These are phyloP conservation scores for Mortierella sp. DNA, from an alignment of 371 early-diverging fungal genomes.

Conservation along the genomic window DNA sequence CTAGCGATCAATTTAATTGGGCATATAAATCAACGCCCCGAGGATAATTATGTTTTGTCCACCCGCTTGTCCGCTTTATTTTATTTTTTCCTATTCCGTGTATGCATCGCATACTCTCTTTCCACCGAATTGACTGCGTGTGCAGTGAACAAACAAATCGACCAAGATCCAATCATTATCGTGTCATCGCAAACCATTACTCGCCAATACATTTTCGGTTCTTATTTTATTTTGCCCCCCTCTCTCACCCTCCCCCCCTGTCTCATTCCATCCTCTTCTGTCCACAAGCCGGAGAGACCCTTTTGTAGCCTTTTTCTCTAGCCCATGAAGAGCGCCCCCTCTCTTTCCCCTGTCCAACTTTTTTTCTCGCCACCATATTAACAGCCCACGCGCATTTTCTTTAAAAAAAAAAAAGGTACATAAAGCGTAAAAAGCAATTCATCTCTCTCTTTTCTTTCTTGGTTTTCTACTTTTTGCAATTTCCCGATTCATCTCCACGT, in stretches of 20 bases:
- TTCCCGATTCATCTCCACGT: not conserved
- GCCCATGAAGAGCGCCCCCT: no score
- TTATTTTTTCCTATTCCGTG: not conserved
- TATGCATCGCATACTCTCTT: not conserved
- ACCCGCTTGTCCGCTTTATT: not conserved
- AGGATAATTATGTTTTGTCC: no score
- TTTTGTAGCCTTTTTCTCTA: not conserved
- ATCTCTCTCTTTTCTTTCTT: slow-evolving; percentile 1
- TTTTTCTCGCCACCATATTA: not conserved
- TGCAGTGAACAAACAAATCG: slow-evolving; percentile 40
- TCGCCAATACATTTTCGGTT: slow-evolving; percentile 28
- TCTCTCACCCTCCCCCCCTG: slow-evolving; percentile 1
- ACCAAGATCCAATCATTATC: slow-evolving; percentile 47
- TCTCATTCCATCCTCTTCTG: not conserved
- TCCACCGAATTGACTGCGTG: not conserved
- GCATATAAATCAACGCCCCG: no score
- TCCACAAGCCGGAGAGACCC: not conserved
- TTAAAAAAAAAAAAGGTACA: not conserved
- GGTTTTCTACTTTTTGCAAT: not conserved
- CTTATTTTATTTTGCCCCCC: not conserved
- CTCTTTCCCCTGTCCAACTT: not conserved
- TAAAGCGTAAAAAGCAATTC: not conserved
- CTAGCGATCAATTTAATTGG: no score
- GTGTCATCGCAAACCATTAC: slow-evolving; percentile 39
- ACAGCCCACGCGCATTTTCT: slow-evolving; percentile 8